phyloP scores from a whole-genome alignment of 495 filamentous ascomycete genomes.

The Penicillium waksmanii region DNA sequence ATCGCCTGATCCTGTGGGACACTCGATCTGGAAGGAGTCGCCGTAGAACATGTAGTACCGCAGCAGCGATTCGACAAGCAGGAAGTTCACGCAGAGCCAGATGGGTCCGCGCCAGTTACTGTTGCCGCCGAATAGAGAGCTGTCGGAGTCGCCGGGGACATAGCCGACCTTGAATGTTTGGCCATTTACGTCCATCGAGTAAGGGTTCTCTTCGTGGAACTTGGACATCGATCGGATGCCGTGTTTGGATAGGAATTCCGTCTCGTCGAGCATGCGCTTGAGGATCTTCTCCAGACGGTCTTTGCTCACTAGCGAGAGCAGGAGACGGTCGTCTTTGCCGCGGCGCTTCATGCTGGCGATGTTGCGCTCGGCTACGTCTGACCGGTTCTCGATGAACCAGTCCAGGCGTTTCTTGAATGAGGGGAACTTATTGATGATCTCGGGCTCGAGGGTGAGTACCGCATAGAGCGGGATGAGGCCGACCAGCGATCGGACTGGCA shows the following conservation, averaged over 20 bases:
- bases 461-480: conserved; percentile 93
- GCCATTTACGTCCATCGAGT: conserved; percentile 94
- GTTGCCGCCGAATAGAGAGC: conserved; percentile 91
- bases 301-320: conserved; percentile 86
- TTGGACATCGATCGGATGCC: conserved; percentile 95
- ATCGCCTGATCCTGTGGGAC: conserved; percentile 90
- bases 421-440: conserved; percentile 88
- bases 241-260: conserved; percentile 87
- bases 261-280: conserved; percentile 89
- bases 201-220: conserved; percentile 85
- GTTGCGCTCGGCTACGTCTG: conserved; percentile 86
- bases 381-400: conserved; percentile 88
- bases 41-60: conserved; percentile 97
- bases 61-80: conserved; percentile 88
- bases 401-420: conserved; percentile 90
- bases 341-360: conserved; percentile 87
- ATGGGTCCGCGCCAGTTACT: conserved; percentile 96
- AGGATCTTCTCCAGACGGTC: conserved; percentile 85
- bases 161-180: conserved; percentile 88
- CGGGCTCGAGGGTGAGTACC: conserved; percentile 88
- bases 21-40: conserved; percentile 83
- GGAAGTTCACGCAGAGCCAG: conserved; percentile 95
- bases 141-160: conserved; percentile 92
- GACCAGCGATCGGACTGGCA: conserved; percentile 88
- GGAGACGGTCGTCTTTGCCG: conserved; percentile 83